Evolutionary conservation across 805 yeast genomes (phyloP), one percentile per base, ranked within the genome.

Genomic region (Starmerella bombi): DNA sequence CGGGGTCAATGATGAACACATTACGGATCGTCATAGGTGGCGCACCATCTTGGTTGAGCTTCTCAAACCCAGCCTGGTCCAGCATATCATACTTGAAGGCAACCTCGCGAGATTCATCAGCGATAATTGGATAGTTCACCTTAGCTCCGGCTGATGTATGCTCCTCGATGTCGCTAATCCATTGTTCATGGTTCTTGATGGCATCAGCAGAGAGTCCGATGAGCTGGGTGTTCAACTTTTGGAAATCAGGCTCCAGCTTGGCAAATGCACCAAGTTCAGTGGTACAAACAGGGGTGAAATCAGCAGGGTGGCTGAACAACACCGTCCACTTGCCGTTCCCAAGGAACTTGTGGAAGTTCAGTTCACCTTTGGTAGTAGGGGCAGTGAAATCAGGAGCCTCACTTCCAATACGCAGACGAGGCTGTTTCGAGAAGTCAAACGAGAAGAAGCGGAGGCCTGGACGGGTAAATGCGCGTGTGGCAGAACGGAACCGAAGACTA

Each of bases 191-290:
- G 44, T 76, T 70, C 52, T 78, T 80, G 48, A 83, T 69, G 52
- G 73, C 77, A 63, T 85, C 86, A 46, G 94, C 88, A 41, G 93
- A 80, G 53, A 85, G 69, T 48, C 95, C 96, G 62, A 85, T 80
- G 63, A 85, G 71, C 69, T 85, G 84, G 59, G 79, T 81, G 58
- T 75, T 74, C 70, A 95, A 76, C 64, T 78, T 69, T 58, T 77
- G 75, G 56, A 85, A 85, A 62, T 85, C 94, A 41, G 85, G 83
- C 67, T 83, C 81, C 64, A 84, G 73, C 55, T 76, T 72, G 49
- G 94, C 85, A 56, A 85, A 86, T 17, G 94, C 94, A 52, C 95
- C 94, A 58, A 85, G 71, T 68, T 85, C 96, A 42, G 95, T 85
- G 57, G 95, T 86, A 65, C 96, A 85, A 41, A 85, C 94, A 36